Evolutionary conservation across 257 asterid genomes (phyloP).

Genomic region (Scutellaria galericulata): DNA sequence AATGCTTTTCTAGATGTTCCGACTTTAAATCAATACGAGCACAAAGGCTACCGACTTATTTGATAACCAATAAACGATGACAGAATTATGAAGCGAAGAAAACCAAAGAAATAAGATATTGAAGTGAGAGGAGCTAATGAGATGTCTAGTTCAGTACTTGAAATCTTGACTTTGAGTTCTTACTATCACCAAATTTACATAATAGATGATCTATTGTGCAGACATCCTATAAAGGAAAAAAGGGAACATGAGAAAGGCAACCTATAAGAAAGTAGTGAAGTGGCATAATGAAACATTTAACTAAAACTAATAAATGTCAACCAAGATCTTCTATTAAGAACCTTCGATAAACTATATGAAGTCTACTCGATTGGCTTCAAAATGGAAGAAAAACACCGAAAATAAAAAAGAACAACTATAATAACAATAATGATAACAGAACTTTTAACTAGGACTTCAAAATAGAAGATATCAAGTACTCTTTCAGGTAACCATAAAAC

Average conservation of each 20-base stretch:
- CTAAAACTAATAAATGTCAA: neutral
- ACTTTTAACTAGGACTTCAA: too few species aligned
- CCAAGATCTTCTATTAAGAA: neutral
- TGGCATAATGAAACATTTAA: neutral
- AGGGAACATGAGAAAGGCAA: slow-evolving; percentile 6
- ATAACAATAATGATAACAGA: too few species aligned
- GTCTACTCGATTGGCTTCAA: neutral
- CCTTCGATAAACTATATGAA: neutral
- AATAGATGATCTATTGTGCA: slow-evolving; percentile 1
- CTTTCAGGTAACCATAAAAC: too few species aligned
- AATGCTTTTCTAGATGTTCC: too few species aligned
- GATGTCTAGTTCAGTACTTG: neutral
- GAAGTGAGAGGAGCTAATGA: neutral
- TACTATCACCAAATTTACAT: neutral
- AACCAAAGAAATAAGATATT: too few species aligned
- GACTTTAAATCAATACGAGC: too few species aligned
- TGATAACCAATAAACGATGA: too few species aligned
- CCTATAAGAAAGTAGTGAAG: neutral
- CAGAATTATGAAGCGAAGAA: too few species aligned
- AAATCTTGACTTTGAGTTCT: slow-evolving; percentile 1
- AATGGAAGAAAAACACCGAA: neutral
- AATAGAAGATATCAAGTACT: too few species aligned
- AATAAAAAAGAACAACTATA: too few species aligned
- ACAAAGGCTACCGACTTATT: too few species aligned
- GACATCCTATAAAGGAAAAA: slow-evolving; percentile 13